Evolutionary conservation across 2,329 filamentous ascomycete species (phyloP).

Genomic region (Sarocladium brachiariae): DNA sequence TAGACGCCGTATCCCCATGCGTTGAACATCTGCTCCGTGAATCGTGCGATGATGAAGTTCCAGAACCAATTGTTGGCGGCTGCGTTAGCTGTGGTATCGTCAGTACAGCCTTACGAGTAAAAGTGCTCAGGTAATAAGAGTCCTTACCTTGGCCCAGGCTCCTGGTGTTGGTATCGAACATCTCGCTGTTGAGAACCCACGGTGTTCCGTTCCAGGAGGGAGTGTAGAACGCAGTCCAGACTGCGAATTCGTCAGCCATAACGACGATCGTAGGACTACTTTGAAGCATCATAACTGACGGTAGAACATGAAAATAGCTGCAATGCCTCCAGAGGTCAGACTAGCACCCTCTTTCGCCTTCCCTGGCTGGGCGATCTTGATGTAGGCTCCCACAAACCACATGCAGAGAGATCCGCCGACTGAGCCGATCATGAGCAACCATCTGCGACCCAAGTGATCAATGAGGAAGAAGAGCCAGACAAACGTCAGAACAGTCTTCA

Average conservation of each 20-base stretch:
- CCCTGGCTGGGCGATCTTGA: conserved; percentile 33
- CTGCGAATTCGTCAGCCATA: background rate
- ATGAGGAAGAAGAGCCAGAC: conserved; percentile 59
- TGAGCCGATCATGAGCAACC: conserved; percentile 54
- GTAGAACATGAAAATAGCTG: conserved; percentile 61
- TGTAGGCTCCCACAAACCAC: conserved; percentile 54
- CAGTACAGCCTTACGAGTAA: background rate
- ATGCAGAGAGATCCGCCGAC: conserved; percentile 51
- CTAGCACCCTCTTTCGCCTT: conserved; percentile 19
- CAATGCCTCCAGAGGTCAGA: conserved; percentile 41
- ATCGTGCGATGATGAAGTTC: conserved; percentile 63
- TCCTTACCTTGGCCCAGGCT: conserved; percentile 54
- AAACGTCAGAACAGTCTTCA: conserved; percentile 58
- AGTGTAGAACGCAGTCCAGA: conserved; percentile 58
- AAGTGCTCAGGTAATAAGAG: background rate
- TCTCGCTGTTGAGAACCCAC: conserved; percentile 70
- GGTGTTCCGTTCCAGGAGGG: conserved; percentile 67
- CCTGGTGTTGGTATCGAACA: conserved; percentile 59
- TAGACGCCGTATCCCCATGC: conserved; percentile 58
- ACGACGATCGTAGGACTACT: background rate
- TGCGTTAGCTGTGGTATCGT: conserved; percentile 46
- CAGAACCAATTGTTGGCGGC: conserved; percentile 67
- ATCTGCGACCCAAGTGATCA: conserved; percentile 39
- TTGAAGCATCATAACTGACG: conserved; percentile 37
- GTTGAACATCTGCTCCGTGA: conserved; percentile 59